Evolutionary conservation across 2,329 filamentous ascomycete genomes (phyloP), one percentile per base, ranked within the genome.

Genomic region (Graphiopsis chlorocephala): DNA sequence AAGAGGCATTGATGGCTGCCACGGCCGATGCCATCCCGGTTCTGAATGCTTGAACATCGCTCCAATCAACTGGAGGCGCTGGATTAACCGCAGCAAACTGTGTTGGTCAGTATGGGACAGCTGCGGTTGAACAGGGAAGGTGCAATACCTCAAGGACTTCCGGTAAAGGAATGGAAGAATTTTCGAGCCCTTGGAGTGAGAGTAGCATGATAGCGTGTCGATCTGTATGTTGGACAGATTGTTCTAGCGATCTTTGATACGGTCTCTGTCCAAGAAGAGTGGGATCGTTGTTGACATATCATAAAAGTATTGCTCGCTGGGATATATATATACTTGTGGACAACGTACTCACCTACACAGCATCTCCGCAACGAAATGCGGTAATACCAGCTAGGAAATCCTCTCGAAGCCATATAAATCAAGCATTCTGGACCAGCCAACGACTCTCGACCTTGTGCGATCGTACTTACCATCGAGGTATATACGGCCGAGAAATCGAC

Each of bases 91-190:
- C 45, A 3, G 45, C 20, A 29, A 61, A 61, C 58, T 61, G 7
- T 1, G 8, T 15, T 28, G n/a, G 45, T 61, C 20, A 61, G 58
- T 10, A 11, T 31, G 15, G 17, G 26, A 26, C 10, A 23, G n/a
- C 3, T 31, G 14, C 2, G 14, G 0, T 4, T 15, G 29, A 12
- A 7, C 12, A 15, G 2, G 1, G 42, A 10, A 28, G 5, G 4
- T 48, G n/a, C 8, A 8, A 17, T 50, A 50, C 58, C 42, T 61
- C 42, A n/a, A 50, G 12, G 45, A 61, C 58, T n/a, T 61, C 58
- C 3, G 58, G 58, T 28, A 61, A 15, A 4, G 58, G 28, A 17
- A 61, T 7, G 42, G 17, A 33, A 23, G 58, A 20, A n/a, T 25
- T n/a, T 48, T 31, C 42, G 11, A 61, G 58, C 29, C 35, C 45